Conservation (phyloP, 345 rosid genomes). For the Gossypium rotundifolium region DNA sequence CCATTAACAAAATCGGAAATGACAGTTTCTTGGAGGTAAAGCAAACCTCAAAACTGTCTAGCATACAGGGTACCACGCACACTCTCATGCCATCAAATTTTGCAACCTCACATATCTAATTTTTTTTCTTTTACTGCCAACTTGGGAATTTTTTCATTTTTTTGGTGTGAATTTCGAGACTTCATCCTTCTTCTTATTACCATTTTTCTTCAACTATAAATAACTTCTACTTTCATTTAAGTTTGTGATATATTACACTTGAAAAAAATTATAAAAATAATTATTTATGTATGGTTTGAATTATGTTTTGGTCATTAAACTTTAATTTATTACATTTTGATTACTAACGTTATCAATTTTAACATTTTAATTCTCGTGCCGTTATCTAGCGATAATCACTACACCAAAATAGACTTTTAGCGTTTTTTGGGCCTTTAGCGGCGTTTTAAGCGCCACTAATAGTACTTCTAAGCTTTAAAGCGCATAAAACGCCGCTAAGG, state of each 20-base stretch:
- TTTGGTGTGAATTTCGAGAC: background rate
- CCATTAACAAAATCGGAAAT: background rate
- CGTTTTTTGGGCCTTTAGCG: too few species aligned
- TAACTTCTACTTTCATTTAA: background rate
- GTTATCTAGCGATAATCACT: too few species aligned
- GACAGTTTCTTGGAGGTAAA: background rate
- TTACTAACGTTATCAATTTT: too few species aligned
- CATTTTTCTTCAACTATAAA: background rate
- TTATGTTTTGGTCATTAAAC: too few species aligned
- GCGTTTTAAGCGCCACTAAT: too few species aligned
- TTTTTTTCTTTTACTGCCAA: background rate
- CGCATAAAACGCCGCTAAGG: too few species aligned
- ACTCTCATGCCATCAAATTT: background rate
- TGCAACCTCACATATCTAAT: background rate
- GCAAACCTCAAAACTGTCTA: background rate
- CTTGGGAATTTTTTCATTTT: background rate
- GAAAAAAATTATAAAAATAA: too few species aligned
- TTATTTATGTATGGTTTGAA: too few species aligned
- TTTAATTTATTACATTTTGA: too few species aligned
- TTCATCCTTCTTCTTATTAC: background rate
- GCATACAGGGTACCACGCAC: background rate
- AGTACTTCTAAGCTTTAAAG: too few species aligned
- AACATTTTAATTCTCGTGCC: fast-evolving
- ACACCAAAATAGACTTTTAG: too few species aligned
- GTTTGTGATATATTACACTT: too few species aligned